phyloP scores from a whole-genome alignment of 352 stramenopile genomes.

The Phytopythium aichiense region DNA sequence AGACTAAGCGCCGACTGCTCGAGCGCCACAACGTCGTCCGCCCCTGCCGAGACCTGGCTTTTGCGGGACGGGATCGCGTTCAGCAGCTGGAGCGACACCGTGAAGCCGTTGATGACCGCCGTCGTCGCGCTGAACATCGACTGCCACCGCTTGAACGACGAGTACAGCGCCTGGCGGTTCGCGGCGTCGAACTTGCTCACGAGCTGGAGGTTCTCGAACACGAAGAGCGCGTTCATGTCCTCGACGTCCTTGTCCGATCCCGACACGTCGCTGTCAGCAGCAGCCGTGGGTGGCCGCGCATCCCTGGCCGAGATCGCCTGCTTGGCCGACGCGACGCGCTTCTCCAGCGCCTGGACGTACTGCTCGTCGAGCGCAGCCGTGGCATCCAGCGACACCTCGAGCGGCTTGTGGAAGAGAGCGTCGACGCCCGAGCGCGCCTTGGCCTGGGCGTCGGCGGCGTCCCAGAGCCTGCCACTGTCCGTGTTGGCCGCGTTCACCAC shows the following conservation, averaged over 20 bases:
- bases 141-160: constrained; percentile 40
- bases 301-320: constrained; percentile 30
- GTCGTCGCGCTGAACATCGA: constrained; percentile 36
- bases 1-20: constrained; percentile 36
- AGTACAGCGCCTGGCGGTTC: constrained; percentile 32
- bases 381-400: constrained; percentile 22
- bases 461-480: constrained; percentile 30
- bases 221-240: constrained; percentile 38
- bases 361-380: constrained; percentile 33
- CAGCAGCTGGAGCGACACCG: constrained; percentile 46
- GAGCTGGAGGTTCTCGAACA: constrained; percentile 40
- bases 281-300: background rate
- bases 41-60: constrained; percentile 10
- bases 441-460: constrained; percentile 11
- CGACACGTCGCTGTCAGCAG: background rate
- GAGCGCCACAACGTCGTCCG: constrained; percentile 24
- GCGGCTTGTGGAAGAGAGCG: constrained; percentile 15
- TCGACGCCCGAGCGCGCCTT: constrained; percentile 11
- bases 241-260: constrained; percentile 29
- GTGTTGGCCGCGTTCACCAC: constrained; percentile 16
- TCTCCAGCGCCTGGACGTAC: constrained; percentile 29
- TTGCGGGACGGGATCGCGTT: constrained; percentile 41
- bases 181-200: constrained; percentile 34
- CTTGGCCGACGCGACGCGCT: constrained; percentile 28
- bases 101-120: constrained; percentile 43